Evolutionary conservation across 768 basidiomycete genomes (phyloP).

Genomic region (Astraeus odoratus): DNA sequence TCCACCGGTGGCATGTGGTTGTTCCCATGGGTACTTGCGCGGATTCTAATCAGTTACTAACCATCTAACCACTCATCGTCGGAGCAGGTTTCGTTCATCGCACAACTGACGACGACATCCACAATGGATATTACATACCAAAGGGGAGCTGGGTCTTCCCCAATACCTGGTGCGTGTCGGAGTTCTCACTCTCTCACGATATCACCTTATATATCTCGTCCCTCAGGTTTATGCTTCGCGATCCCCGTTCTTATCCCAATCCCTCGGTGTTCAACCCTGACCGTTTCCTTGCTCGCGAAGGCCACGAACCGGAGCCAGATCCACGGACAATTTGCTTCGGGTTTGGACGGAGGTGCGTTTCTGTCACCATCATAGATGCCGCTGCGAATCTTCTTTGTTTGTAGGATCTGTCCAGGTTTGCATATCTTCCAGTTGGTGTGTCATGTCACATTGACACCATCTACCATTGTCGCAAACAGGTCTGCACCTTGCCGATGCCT

Average conservation of each 20-base stretch:
- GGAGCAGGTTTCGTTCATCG: slow-evolving; percentile 37
- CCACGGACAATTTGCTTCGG: slow-evolving; percentile 61
- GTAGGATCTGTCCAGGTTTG: slow-evolving; percentile 25
- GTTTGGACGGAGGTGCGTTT: slow-evolving; percentile 54
- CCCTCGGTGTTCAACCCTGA: slow-evolving; percentile 55
- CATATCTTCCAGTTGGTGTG: too few species aligned
- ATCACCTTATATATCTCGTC: background rate
- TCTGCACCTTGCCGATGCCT: slow-evolving; percentile 45
- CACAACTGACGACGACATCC: slow-evolving; percentile 49
- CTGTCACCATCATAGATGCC: slow-evolving; percentile 2
- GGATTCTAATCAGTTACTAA: too few species aligned
- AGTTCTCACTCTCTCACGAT: slow-evolving; percentile 6
- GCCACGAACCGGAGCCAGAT: slow-evolving; percentile 40
- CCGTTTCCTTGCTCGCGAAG: slow-evolving; percentile 40
- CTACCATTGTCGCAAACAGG: slow-evolving; percentile 28
- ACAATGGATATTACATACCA: slow-evolving; percentile 56
- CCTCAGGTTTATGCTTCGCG: slow-evolving; percentile 26
- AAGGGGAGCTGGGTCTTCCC: slow-evolving; percentile 30
- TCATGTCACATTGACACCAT: slow-evolving; percentile 10
- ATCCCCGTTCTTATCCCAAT: slow-evolving; percentile 37
- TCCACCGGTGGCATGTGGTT: slow-evolving; percentile 37
- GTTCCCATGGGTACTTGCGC: slow-evolving; percentile 37
- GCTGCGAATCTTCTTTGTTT: background rate
- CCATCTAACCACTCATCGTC: slow-evolving; percentile 24
- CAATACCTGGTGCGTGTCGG: slow-evolving; percentile 13